These are phyloP conservation scores for Luzula sylvatica DNA, from an alignment of 176 grass and related monocot genomes.

Conservation along the genomic window DNA sequence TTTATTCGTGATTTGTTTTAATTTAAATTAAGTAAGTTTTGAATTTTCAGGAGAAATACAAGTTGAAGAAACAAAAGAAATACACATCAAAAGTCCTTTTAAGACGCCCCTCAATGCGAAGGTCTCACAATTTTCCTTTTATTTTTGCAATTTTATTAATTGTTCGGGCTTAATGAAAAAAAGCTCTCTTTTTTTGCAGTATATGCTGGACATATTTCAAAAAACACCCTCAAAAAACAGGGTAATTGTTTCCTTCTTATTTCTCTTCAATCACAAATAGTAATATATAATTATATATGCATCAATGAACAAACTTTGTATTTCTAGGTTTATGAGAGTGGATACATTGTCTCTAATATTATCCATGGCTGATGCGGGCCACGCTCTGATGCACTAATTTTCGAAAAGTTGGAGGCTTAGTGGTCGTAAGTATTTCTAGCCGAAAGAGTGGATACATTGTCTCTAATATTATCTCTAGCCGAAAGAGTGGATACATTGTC, in stretches of 20 bases:
- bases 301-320: conserved; percentile 2
- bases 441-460: too few relatives aligned
- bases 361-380: conserved; percentile 78
- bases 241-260: conserved; percentile 41
- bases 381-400: conserved; percentile 69
- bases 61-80: conserved; percentile 98
- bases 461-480: too few relatives aligned
- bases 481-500: too few relatives aligned
- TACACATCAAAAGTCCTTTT: conserved; percentile 90
- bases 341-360: conserved; percentile 78
- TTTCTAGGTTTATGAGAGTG: conserved; percentile 82
- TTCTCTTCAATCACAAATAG: too few relatives aligned
- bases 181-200: too few relatives aligned
- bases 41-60: conserved; percentile 80
- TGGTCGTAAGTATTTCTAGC: too few relatives aligned
- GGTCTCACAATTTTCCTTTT: conserved; percentile 28
- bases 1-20: too few relatives aligned
- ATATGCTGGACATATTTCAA: conserved; percentile 99
- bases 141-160: not conserved
- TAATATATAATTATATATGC: too few relatives aligned
- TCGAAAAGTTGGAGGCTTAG: conserved; percentile 91
- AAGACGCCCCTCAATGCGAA: conserved; percentile 55
- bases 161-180: too few relatives aligned
- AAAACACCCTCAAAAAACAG: conserved; percentile 75
- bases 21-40: not conserved